Conservation (phyloP, 805 yeast species). For the Geotrichum ghanense region DNA sequence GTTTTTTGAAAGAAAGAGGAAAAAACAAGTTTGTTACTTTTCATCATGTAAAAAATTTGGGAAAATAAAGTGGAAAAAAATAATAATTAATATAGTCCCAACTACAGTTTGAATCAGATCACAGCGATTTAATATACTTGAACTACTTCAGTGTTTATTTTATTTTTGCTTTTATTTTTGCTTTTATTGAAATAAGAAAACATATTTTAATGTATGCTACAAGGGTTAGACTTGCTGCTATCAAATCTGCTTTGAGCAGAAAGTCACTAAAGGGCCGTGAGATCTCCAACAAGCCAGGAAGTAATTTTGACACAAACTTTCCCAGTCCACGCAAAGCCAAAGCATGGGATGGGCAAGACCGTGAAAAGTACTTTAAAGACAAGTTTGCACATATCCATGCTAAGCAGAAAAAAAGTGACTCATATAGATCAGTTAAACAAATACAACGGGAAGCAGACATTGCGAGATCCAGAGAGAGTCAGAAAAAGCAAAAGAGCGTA, state of each 20-base stretch:
- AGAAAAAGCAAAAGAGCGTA: conserved; percentile 8
- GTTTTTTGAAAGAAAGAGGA: too few species aligned
- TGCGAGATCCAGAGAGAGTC: conserved; percentile 8
- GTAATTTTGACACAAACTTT: conserved; percentile 33
- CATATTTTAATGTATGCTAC: conserved; percentile 1
- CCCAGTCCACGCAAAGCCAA: conserved; percentile 30
- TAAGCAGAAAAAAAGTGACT: conserved; percentile 25
- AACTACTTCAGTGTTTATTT: too few species aligned
- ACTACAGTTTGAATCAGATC: too few species aligned
- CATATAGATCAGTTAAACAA: conserved; percentile 8
- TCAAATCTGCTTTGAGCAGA: neutral
- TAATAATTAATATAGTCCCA: too few species aligned
- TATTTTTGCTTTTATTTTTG: too few species aligned
- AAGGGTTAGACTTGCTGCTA: neutral
- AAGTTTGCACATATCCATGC: conserved; percentile 63
- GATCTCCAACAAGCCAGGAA: conserved; percentile 3
- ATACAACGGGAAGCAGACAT: conserved; percentile 14
- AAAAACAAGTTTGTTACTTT: too few species aligned
- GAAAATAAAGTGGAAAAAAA: too few species aligned
- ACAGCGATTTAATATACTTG: too few species aligned
- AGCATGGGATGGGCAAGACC: conserved; percentile 64
- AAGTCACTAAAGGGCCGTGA: conserved; percentile 2
- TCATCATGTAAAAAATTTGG: too few species aligned
- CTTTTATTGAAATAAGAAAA: too few species aligned
- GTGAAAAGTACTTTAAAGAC: conserved; percentile 48